Percentiles rank a stretch among this genome's conserved stretches.
Evolutionary conservation across 345 rosid species (phyloP).

Genomic region (Aurinia saxatilis): DNA sequence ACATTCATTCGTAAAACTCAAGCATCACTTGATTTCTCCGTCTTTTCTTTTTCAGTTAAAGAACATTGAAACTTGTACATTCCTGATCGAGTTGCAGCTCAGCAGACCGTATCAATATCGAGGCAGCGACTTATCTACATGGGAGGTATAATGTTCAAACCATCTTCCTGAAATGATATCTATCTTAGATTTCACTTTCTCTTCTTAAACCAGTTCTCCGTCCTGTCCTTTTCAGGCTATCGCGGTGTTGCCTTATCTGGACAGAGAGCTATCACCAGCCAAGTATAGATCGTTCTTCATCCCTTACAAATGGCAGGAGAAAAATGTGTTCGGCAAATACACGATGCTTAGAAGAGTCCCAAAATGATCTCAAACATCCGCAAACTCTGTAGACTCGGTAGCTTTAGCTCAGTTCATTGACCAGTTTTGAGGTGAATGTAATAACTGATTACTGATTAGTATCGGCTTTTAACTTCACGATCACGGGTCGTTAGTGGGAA

Average conservation of each 20-base stretch:
- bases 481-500: background rate
- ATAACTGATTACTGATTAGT: background rate
- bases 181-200: background rate
- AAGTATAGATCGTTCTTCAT: slow-evolving; percentile 81
- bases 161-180: background rate
- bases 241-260: slow-evolving; percentile 78
- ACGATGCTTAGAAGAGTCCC: slow-evolving; percentile 47
- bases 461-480: slow-evolving; percentile 9
- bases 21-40: background rate
- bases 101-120: slow-evolving; percentile 60
- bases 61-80: slow-evolving; percentile 63
- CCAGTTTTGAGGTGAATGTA: background rate
- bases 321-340: slow-evolving; percentile 89
- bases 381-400: background rate
- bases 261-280: slow-evolving; percentile 88
- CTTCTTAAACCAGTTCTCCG: too few species aligned
- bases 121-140: slow-evolving; percentile 77
- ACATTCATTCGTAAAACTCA: background rate
- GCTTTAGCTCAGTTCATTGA: slow-evolving; percentile 5
- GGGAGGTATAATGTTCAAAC: slow-evolving; percentile 63
- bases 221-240: slow-evolving; percentile 54
- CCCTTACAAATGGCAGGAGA: slow-evolving; percentile 74
- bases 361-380: slow-evolving; percentile 12
- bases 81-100: slow-evolving; percentile 86
- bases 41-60: slow-evolving; percentile 40